Base-by-base conservation (phyloP, 495 filamentous ascomycete genomes). In the Aspergillus coremiiformis region DNA sequence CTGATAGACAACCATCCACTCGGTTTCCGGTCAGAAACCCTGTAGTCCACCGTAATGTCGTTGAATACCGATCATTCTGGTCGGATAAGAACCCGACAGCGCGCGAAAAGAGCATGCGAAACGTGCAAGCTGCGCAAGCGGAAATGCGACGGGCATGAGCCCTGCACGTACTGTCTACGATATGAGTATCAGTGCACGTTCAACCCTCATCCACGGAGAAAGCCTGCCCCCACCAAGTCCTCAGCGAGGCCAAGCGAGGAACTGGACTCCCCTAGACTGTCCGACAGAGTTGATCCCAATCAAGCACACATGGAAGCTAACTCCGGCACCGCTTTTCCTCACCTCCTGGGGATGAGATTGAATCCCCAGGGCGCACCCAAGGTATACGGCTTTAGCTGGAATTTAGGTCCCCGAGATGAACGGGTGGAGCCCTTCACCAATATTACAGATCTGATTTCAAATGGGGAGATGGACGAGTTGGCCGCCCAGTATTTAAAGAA, bases 171-270 rank as follows among this genome's bases (percentile, higher is more conserved):
- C 7, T 80, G 77, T 53, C 41, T 54, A 3, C 62, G 67, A 41
- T 77, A 70, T 55, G 71, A 70, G 21, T 78, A 77, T 47, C 49
- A 67, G 22, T 80, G 77, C 57, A 53, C 66, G 41, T 77, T 73
- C 53, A 44, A 45, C 22, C 15, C 23, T 29, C 41, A 39, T 3
- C 41, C 42, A 8, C 54, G 50, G 27, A 51, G 53, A 24, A 53
- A 53, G 27, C 5, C 27, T 4, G 44, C 44, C 0, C 3, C 8
- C 8, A 17, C 23, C 5, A 6, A 11, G 19, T 21, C 27, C 3
- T 24, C 17, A 20, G 10, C 23, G 4, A 30, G 10, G 23, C 24
- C 44, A 2, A 17, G 26, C 17, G 29, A 20, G 44, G 44, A 46
- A 24, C 17, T 29, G 9, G 26, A 46, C 15, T 20, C 17, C 30